Percentiles rank a stretch among this genome's conserved stretches.
Evolutionary conservation across 345 rosid genomes (phyloP).

Genomic region (Dimocarpus longan): DNA sequence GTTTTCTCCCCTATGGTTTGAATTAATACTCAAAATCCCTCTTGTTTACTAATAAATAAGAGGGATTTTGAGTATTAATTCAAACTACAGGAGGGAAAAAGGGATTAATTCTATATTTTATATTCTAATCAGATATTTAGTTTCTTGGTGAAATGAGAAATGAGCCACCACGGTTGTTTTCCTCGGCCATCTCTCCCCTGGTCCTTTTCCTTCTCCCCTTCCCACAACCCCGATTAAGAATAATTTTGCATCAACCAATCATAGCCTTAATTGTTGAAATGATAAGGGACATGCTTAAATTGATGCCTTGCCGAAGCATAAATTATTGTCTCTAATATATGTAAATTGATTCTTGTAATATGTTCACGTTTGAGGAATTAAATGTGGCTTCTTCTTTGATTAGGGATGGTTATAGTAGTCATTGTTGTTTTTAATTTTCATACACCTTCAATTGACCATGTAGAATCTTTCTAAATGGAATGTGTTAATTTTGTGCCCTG

Average conservation of each 20-base stretch:
- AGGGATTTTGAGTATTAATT: too few species aligned
- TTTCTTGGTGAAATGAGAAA: background rate
- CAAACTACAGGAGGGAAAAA: too few species aligned
- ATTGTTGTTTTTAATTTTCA: background rate
- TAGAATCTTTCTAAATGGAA: background rate
- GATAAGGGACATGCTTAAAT: background rate
- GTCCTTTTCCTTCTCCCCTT: background rate
- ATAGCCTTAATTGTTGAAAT: background rate
- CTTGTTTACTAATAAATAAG: too few species aligned
- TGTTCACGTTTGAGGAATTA: background rate
- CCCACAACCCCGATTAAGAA: background rate
- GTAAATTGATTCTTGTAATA: background rate
- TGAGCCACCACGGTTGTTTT: too few species aligned
- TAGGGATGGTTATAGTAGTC: background rate
- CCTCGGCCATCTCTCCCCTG: background rate
- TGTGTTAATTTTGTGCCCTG: slow-evolving; percentile 3
- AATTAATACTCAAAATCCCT: too few species aligned
- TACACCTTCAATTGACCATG: background rate
- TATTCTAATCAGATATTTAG: background rate
- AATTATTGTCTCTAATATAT: background rate
- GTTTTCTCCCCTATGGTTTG: too few species aligned
- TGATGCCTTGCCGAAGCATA: background rate
- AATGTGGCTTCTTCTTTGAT: background rate
- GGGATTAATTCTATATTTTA: background rate
- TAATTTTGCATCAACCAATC: background rate